phyloP scores from a whole-genome alignment of 371 early-diverging fungal genomes.

The Syncephalastrum contaminatum region DNA sequence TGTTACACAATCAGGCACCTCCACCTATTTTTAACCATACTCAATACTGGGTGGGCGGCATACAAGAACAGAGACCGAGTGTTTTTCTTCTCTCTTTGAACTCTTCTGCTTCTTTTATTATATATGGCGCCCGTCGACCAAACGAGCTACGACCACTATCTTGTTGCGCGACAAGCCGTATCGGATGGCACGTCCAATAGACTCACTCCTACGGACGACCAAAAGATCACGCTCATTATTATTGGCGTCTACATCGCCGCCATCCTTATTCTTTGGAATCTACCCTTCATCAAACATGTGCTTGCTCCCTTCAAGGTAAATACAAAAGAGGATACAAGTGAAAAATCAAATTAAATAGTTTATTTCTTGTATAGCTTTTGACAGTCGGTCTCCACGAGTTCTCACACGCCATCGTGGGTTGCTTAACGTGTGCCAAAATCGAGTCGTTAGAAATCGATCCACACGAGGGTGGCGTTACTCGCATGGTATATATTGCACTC shows the following conservation, averaged over 20 bases:
- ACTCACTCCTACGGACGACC: slow-evolving; percentile 61
- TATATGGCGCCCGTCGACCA: slow-evolving; percentile 10
- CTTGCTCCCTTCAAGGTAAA: slow-evolving; percentile 85
- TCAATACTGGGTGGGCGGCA: too few species aligned
- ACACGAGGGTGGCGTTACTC: slow-evolving; percentile 84
- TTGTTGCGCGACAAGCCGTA: slow-evolving; percentile 17
- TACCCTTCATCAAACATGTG: slow-evolving; percentile 73
- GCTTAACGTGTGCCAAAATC: slow-evolving; percentile 83
- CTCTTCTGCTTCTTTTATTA: neutral
- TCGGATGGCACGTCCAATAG: slow-evolving; percentile 10
- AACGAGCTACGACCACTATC: slow-evolving; percentile 13
- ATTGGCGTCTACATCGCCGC: slow-evolving; percentile 65
- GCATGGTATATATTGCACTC: slow-evolving; percentile 47
- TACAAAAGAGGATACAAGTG: neutral
- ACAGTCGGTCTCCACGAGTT: slow-evolving; percentile 83
- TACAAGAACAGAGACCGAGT: too few species aligned
- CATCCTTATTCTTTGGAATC: slow-evolving; percentile 80
- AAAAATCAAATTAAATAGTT: neutral
- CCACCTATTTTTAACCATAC: too few species aligned
- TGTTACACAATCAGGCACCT: too few species aligned
- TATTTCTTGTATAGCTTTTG: slow-evolving; percentile 44
- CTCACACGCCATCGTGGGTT: slow-evolving; percentile 73
- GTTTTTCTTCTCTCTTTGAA: neutral
- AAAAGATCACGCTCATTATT: slow-evolving; percentile 58
- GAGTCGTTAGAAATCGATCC: slow-evolving; percentile 85